Base-by-base conservation (phyloP, 345 rosid genomes). In the Euphorbia peplus region DNA sequence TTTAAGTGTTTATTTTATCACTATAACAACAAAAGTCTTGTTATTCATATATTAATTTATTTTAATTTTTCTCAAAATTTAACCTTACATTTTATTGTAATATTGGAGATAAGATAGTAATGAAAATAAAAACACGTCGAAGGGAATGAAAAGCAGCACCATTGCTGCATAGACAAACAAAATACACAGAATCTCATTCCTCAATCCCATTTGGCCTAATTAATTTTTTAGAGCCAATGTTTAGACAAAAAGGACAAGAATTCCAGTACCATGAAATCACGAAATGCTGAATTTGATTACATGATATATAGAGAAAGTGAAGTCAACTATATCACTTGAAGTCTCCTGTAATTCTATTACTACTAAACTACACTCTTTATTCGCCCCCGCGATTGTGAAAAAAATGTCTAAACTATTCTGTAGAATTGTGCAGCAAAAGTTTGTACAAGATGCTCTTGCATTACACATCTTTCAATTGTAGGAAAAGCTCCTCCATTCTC, bases 141-240 rank as follows among this genome's bases (percentile, higher is more conserved):
- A n/a, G n/a, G n/a, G n/a, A n/a, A n/a, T n/a, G n/a, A n/a, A n/a
- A n/a, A n/a, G n/a, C n/a, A n/a, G n/a, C n/a, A n/a, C 37, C 37
- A 32, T 32, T 32, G 37, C 37, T 32, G 37, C 37, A 83, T 66
- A 88, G 71, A 63, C 19, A 11, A 39, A 39, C 42, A 8, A 5
- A 39, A 39, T 8, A 39, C 42, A 39, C 8, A 39, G 42, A 39
- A 39, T 4, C 42, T 11, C 42, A 32, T 32, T 32, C 37, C 37
- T 32, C 37, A 32, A 39, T 39, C 9, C 3, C 42, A 39, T 39
- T 39, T 39, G 42, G 9, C 6, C 42, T 39, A 8, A 5, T 39
- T 39, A 8, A 39, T 8, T 39, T 39, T 39, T 11, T 39, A 39
- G 37, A 32, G 3, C 4, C 42, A 39, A 8, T 4, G 42, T 39